A percentile compares a stretch with the other conserved stretches of the same genome.
These are phyloP conservation scores for Paramecium sonneborni DNA, from an alignment of 73 alveolate genomes.

Conservation along the genomic window DNA sequence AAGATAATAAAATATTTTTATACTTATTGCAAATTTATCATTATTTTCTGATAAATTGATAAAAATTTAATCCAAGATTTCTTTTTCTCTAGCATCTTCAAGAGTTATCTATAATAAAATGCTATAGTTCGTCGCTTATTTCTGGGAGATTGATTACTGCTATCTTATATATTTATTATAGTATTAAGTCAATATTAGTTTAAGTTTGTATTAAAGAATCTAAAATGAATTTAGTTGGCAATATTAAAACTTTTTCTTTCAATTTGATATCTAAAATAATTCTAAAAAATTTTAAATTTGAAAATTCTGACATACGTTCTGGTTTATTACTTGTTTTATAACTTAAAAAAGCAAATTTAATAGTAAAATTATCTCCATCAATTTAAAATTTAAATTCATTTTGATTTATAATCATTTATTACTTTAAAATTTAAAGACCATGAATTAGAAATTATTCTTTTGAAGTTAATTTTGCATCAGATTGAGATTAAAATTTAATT, in stretches of 20 bases:
- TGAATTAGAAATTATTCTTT: background rate
- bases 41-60: background rate
- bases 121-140: background rate
- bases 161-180: background rate
- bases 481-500: background rate
- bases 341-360: background rate
- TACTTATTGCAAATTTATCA: background rate
- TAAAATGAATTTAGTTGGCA: background rate
- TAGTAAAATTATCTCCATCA: background rate
- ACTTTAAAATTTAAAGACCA: background rate
- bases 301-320: background rate
- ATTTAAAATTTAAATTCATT: background rate
- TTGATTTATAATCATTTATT: background rate
- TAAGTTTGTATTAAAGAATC: background rate
- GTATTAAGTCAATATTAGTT: background rate
- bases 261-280: background rate
- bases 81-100: background rate
- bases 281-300: background rate
- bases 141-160: background rate
- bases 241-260: background rate
- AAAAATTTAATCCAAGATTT: background rate
- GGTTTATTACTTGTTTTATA: background rate
- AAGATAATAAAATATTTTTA: background rate
- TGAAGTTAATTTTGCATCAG: background rate
- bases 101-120: background rate